Evolutionary conservation across 345 rosid genomes (phyloP).

Genomic region (Eucalyptus marginata): DNA sequence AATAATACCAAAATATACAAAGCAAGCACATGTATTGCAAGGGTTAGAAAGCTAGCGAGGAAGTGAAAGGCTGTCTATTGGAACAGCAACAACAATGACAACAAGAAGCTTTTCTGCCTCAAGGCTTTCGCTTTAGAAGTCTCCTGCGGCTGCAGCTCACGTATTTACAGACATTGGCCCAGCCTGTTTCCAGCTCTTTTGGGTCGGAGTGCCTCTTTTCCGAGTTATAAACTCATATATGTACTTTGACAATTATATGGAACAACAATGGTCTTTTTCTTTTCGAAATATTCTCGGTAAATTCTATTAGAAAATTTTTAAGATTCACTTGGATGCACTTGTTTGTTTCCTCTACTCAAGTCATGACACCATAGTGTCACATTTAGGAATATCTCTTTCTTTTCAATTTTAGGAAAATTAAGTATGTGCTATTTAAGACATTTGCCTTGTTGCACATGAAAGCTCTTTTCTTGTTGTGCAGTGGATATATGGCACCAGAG

Average conservation of each 20-base stretch:
- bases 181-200: too few species aligned
- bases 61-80: not conserved
- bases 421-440: not conserved
- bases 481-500: not conserved
- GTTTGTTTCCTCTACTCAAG: not conserved
- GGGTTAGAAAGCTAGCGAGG: not conserved
- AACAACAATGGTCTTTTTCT: not conserved
- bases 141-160: too few species aligned
- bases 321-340: not conserved
- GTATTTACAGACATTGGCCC: too few species aligned
- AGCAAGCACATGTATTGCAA: not conserved
- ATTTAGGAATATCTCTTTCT: not conserved
- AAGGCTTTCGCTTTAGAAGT: too few species aligned
- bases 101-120: too few species aligned
- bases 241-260: too few species aligned
- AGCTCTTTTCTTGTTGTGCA: not conserved
- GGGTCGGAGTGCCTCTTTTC: too few species aligned
- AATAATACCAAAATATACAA: not conserved
- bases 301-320: too few species aligned
- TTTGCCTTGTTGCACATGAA: not conserved
- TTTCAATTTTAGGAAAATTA: not conserved
- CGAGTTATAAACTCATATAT: too few species aligned
- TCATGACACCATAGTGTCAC: not conserved
- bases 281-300: not conserved
- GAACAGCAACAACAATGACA: not conserved